Base-by-base conservation (phyloP, 305 asterid genomes). In the Fraxinus nigra region DNA sequence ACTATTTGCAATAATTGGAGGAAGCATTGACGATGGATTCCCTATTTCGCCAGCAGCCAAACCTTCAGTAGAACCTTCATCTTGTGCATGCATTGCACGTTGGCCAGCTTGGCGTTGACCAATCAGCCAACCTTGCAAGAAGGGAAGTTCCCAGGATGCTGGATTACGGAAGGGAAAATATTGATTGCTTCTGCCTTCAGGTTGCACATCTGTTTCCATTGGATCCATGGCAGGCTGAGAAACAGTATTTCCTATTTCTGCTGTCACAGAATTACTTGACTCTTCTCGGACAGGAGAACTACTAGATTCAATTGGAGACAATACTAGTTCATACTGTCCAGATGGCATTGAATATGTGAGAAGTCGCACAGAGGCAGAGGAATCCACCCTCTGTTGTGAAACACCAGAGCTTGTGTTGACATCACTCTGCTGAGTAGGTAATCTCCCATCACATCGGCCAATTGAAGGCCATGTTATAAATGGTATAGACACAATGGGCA, bases 81-180 rank as follows among this genome's bases (percentile, higher is more conserved):
- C 87, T 80, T 87, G 94, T 77, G 97, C 78, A 81, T 85, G 95
- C 87, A 84, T 81, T 18, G 90, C 84, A 51, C 85, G 95, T 75
- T 92, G 91, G 81, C 92, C 92, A 51, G 97, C 97, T 87, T 94
- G 99, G 85, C 94, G 92, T 86, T 96, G 99, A 80, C 99, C 98
- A 83, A 96, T 86, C 85, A 96, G 82, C 99, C 99, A 96, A 40
- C 99, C 99, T 81, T 96, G 98, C 87, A 96, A 77, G 87, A 96
- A 95, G 5, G 99, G 98, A 38, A 96, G 88, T 80, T 96, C 98
- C 97, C 98, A 96, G 81, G 89, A 89, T 67, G 95, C 90, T 46
- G 97, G 93, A 80, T 94, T 97, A 65, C 93, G 91, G 85, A 93
- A 92, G 63, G 97, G 98, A 72, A 92, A 90, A 88, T 82, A 85